Evolutionary conservation across 2,329 filamentous ascomycete genomes (phyloP), one percentile per base, ranked within the genome.

Genomic region (Calonectria crousiana): DNA sequence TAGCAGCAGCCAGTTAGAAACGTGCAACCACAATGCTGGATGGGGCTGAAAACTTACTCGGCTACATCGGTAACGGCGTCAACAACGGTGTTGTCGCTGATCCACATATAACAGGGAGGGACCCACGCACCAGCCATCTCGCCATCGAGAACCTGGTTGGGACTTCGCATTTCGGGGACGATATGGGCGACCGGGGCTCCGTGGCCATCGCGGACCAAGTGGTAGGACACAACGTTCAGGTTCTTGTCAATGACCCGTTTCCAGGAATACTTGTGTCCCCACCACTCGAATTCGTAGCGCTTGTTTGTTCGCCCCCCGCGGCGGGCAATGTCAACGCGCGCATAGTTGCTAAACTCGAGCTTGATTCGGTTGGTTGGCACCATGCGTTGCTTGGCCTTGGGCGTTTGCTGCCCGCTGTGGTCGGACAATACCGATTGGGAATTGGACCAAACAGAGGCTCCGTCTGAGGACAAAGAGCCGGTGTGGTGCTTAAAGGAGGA

Each of bases 301-400:
- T 95, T 96, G 76, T 89, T 89, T 47, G 89, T 87, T 77, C 91
- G 92, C 68, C 89, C 89, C 56, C 89, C 87, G 78, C 91, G 92
- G 66, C 95, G 92, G 78, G 91, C 92, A 66, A 99, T 87, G 77
- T 98, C 94, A 51, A 98, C 92, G 79, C 97, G 95, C 2, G 96
- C 96, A 83, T 99, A 99, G 86, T 98, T 99, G 78, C 95, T 97
- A 83, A 98, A 99, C 83, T 98, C 96, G 41, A 99, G 90, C 85
- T 95, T 95, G 83, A 96, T 94, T 44, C 90, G 93, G 84, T 98
- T 95, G 72, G 93, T 94, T 23, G 94, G 91, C 56, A 88, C 81
- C 68, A 85, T 80, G 52, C 79, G 79, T 51, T 85, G 84, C 69
- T 83, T 86, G 30, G 83, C 80, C 71, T 82, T 83, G 34, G 79